phyloP scores from a whole-genome alignment of 2,329 filamentous ascomycete genomes.

The Pyricularia grisea region DNA sequence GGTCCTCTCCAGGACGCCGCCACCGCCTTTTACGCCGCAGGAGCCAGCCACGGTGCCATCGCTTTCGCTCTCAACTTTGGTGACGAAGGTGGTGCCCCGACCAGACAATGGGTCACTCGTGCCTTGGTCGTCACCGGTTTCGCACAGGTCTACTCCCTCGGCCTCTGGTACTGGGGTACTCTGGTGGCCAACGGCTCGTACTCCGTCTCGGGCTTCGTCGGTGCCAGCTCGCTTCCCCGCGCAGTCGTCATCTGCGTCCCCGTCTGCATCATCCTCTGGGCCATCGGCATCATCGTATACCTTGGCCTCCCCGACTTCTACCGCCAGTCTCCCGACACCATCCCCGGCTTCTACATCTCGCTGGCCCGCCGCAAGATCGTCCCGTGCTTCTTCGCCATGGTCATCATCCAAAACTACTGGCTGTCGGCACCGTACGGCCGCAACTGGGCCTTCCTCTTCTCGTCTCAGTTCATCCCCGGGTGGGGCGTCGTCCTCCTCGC shows the following conservation, averaged over 20 bases:
- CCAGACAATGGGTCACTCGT: slow-evolving; percentile 58
- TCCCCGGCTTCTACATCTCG: slow-evolving; percentile 56
- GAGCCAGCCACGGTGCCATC: background rate
- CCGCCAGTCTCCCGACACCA: slow-evolving; percentile 47
- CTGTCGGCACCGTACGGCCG: slow-evolving; percentile 56
- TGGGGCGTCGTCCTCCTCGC: background rate
- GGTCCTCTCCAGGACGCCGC: background rate
- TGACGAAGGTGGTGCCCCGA: slow-evolving; percentile 40
- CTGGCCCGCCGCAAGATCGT: slow-evolving; percentile 54
- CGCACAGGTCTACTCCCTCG: slow-evolving; percentile 56
- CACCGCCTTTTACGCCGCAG: background rate
- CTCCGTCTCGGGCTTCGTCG: background rate
- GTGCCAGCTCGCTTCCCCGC: background rate
- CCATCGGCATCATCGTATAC: slow-evolving; percentile 19
- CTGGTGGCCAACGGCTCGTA: slow-evolving; percentile 25
- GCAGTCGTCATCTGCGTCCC: background rate
- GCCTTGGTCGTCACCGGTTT: slow-evolving; percentile 58
- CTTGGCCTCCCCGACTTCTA: slow-evolving; percentile 26
- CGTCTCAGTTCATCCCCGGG: background rate
- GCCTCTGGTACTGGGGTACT: slow-evolving; percentile 59
- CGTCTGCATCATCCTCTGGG: slow-evolving; percentile 6
- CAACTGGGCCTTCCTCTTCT: slow-evolving; percentile 59
- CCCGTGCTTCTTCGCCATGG: slow-evolving; percentile 56
- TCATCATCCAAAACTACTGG: slow-evolving; percentile 59
- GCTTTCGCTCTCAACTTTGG: background rate